A percentile compares a stretch with the other conserved stretches of the same genome.
Conservation (phyloP, 2,329 filamentous ascomycete genomes). For the Verticillium dahliae region DNA sequence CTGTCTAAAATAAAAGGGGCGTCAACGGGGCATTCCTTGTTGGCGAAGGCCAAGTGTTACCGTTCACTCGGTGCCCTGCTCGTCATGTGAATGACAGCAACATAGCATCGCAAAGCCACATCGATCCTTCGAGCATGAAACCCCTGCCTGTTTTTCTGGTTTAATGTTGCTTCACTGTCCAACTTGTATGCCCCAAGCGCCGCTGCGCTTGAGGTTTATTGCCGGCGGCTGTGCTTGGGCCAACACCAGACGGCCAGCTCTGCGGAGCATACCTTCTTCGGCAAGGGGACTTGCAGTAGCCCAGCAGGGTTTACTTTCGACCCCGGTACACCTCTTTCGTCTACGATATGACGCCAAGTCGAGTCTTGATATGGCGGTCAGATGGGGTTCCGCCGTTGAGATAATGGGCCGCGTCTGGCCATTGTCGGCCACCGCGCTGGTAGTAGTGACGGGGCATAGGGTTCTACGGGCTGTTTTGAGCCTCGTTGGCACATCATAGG, state of each 20-base stretch:
- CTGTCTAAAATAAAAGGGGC: not conserved
- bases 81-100: conserved; percentile 6
- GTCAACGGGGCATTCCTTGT: not conserved
- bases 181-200: not conserved
- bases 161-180: no score
- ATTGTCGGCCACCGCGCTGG: not conserved
- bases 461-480: not conserved
- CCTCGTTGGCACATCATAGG: not conserved
- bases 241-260: not conserved
- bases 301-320: not conserved
- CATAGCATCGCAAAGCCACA: not conserved
- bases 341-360: not conserved
- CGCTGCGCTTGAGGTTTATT: not conserved
- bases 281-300: not conserved
- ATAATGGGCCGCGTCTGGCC: conserved; percentile 1
- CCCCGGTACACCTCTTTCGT: not conserved
- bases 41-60: not conserved
- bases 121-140: not conserved
- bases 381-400: not conserved
- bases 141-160: not conserved
- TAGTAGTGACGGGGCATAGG: not conserved
- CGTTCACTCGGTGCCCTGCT: not conserved
- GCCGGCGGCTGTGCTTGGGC: not conserved
- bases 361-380: conserved; percentile 5
- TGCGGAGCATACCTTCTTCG: not conserved